phyloP scores from a whole-genome alignment of 345 rosid genomes.

The Citrus australasica region DNA sequence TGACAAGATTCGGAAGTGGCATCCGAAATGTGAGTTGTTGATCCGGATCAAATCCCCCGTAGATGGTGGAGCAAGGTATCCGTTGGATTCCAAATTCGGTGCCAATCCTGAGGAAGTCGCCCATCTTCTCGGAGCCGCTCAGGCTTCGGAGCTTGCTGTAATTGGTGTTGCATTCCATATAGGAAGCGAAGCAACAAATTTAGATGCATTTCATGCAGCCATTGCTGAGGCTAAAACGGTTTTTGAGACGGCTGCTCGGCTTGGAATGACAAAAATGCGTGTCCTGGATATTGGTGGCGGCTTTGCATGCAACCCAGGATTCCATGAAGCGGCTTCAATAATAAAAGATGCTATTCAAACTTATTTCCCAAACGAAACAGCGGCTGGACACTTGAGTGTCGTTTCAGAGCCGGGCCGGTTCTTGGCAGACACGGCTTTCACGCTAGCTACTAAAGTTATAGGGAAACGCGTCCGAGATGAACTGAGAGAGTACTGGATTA shows the following conservation, averaged over 20 bases:
- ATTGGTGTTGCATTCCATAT: slow-evolving; percentile 28
- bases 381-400: not conserved
- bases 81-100: slow-evolving; percentile 21
- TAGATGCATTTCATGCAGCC: slow-evolving; percentile 10
- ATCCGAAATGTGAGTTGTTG: slow-evolving; percentile 23
- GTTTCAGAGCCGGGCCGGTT: slow-evolving; percentile 29
- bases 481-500: slow-evolving; percentile 33
- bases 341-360: not conserved
- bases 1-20: slow-evolving; percentile 28
- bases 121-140: slow-evolving; percentile 22
- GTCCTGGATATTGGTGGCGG: slow-evolving; percentile 31
- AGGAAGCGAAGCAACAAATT: slow-evolving; percentile 16
- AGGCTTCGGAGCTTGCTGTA: slow-evolving; percentile 1
- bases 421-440: slow-evolving; percentile 27
- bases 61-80: slow-evolving; percentile 7
- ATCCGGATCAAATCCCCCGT: slow-evolving; percentile 19
- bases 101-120: slow-evolving; percentile 10
- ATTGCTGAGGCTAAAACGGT: slow-evolving; percentile 19
- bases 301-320: slow-evolving; percentile 19
- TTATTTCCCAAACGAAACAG: not conserved
- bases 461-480: slow-evolving; percentile 10
- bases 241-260: slow-evolving; percentile 17
- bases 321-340: slow-evolving; percentile 13
- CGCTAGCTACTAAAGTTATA: slow-evolving; percentile 21
- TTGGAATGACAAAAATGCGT: slow-evolving; percentile 20